A percentile compares a stretch with the other conserved stretches of the same genome.
Conservation (phyloP, 805 yeast genomes). For the Nakazawaea wyomingensis region DNA sequence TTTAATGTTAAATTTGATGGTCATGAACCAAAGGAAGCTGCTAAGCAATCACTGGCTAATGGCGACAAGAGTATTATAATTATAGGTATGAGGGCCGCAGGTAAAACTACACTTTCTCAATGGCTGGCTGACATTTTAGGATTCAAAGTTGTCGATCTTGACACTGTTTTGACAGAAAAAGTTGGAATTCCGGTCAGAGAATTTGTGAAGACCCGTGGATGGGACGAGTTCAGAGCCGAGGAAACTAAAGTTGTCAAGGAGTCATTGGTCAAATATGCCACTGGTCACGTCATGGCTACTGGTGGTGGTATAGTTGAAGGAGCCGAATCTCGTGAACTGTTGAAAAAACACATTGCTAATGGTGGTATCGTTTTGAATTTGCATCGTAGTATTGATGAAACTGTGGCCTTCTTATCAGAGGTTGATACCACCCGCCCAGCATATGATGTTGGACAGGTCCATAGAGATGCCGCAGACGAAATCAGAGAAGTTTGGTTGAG, state of each 20-base stretch:
- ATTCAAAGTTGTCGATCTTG: conserved; percentile 70
- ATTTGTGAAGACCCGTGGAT: conserved; percentile 61
- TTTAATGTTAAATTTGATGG: conserved; percentile 71
- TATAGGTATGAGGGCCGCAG: conserved; percentile 98
- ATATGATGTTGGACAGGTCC: conserved; percentile 28
- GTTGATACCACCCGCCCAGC: conserved; percentile 86
- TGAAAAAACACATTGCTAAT: conserved; percentile 46
- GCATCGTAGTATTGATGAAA: conserved; percentile 81
- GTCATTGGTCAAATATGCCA: conserved; percentile 32
- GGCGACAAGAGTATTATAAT: conserved; percentile 60
- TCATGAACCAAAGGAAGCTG: conserved; percentile 41
- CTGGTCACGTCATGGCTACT: conserved; percentile 73
- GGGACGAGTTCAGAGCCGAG: conserved; percentile 78
- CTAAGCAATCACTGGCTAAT: conserved; percentile 24
- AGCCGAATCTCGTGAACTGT: conserved; percentile 54
- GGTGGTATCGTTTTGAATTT: conserved; percentile 86
- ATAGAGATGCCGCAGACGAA: conserved; percentile 44
- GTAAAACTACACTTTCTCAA: conserved; percentile 80
- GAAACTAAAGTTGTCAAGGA: conserved; percentile 58
- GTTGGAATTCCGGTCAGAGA: conserved; percentile 49
- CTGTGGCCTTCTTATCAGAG: conserved; percentile 63
- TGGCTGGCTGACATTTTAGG: conserved; percentile 73
- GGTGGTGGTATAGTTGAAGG: conserved; percentile 96
- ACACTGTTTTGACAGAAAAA: conserved; percentile 58
- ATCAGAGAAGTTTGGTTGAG: conserved; percentile 78